Percentiles rank a stretch among this genome's conserved stretches.
Conservation (phyloP, 2,329 filamentous ascomycete species). For the Colletotrichum spinosum region DNA sequence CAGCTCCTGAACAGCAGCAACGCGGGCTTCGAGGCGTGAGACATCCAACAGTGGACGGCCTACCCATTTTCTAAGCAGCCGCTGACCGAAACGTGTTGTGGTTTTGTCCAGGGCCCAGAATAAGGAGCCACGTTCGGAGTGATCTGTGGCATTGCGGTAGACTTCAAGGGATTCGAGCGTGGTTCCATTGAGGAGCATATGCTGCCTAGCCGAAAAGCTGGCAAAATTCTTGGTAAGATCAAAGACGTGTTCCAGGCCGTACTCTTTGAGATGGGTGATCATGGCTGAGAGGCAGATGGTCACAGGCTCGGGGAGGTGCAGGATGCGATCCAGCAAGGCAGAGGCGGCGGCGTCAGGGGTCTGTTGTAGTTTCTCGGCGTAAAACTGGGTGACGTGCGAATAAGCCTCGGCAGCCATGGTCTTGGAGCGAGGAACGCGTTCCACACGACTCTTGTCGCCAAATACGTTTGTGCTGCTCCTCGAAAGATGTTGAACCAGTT, state of each 20-base stretch:
- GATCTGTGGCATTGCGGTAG: constrained; percentile 93
- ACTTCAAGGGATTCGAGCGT: constrained; percentile 94
- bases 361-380: constrained; percentile 84
- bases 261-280: constrained; percentile 93
- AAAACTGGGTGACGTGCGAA: constrained; percentile 92
- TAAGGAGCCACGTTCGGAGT: constrained; percentile 85
- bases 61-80: constrained; percentile 93
- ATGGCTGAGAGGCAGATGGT: constrained; percentile 95
- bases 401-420: constrained; percentile 87
- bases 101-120: constrained; percentile 98
- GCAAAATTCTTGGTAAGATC: constrained; percentile 97
- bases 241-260: constrained; percentile 94
- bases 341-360: constrained; percentile 53
- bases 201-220: constrained; percentile 91
- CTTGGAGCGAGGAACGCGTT: constrained; percentile 80
- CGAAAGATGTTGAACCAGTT: constrained; percentile 89
- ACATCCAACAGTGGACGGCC: constrained; percentile 88
- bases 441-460: constrained; percentile 88
- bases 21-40: constrained; percentile 78
- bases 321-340: constrained; percentile 83
- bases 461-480: constrained; percentile 92
- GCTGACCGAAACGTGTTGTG: constrained; percentile 86
- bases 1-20: constrained; percentile 88
- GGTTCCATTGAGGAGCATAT: constrained; percentile 97
- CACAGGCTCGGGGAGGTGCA: constrained; percentile 85